Percentiles rank a stretch among this genome's conserved stretches.
These are phyloP conservation scores for Rhododendron henanense DNA, from an alignment of 148 eudicot species.

Conservation along the genomic window DNA sequence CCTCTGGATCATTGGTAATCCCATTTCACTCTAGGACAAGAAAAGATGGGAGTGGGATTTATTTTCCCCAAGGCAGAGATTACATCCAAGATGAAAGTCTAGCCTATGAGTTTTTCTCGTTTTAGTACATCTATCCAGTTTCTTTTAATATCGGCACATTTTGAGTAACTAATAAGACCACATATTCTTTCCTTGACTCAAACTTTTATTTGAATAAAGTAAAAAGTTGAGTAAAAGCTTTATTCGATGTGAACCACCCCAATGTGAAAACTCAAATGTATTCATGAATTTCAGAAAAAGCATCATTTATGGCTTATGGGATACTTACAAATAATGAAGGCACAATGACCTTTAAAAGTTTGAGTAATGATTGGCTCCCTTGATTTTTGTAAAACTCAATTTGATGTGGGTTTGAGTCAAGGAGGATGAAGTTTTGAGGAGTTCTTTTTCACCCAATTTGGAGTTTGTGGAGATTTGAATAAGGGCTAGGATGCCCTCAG, in stretches of 20 bases:
- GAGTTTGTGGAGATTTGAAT: neutral
- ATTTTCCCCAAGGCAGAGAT: neutral
- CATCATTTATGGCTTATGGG: too few species aligned
- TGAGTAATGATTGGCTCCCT: neutral
- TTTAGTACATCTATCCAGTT: neutral
- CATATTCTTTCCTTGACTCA: neutral
- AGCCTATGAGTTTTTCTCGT: neutral
- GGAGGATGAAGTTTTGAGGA: neutral
- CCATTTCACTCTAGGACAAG: neutral
- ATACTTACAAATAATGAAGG: neutral
- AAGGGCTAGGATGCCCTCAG: neutral
- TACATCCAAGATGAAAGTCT: neutral
- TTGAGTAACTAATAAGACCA: neutral
- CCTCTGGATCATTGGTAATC: neutral
- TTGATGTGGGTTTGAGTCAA: neutral
- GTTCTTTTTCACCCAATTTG: neutral
- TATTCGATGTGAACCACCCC: neutral
- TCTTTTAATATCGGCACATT: neutral
- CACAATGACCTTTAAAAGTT: neutral
- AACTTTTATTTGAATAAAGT: neutral
- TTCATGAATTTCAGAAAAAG: neutral
- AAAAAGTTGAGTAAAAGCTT: neutral
- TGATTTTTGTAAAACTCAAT: neutral
- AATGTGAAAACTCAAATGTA: neutral
- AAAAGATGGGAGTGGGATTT: neutral